Conservation (phyloP, 345 rosid species). For the Ailanthus altissimus region DNA sequence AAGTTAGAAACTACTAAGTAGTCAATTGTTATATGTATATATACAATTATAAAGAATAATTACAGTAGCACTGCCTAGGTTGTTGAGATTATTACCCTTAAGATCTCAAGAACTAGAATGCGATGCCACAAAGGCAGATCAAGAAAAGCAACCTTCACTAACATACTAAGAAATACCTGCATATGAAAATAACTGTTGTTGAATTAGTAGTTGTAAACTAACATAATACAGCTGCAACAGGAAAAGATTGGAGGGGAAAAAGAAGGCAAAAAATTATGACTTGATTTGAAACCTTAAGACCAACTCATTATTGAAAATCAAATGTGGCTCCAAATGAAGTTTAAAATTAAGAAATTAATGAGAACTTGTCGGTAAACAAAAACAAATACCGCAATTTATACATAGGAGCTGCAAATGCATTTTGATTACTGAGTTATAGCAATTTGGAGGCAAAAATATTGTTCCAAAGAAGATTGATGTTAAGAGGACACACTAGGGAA, state of each 20-base stretch:
- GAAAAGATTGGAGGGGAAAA: not conserved
- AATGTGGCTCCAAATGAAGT: slow-evolving; percentile 3
- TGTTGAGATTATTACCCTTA: slow-evolving; percentile 77
- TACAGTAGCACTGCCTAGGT: not conserved
- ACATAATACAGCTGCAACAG: not conserved
- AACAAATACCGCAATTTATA: not conserved
- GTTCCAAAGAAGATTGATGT: not conserved
- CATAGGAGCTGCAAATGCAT: not conserved
- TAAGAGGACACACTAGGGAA: not conserved
- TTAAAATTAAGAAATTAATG: not conserved
- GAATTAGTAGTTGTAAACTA: slow-evolving; percentile 14
- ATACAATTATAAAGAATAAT: slow-evolving; percentile 14
- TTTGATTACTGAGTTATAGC: not conserved
- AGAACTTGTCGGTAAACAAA: not conserved
- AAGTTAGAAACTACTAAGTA: not conserved
- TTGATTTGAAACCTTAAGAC: slow-evolving; percentile 2
- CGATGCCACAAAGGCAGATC: slow-evolving; percentile 99
- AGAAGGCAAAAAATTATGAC: not conserved
- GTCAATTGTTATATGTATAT: not conserved
- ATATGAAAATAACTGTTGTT: slow-evolving; percentile 13
- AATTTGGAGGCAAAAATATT: not conserved
- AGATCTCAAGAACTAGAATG: slow-evolving; percentile 97
- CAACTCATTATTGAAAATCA: slow-evolving; percentile 1
- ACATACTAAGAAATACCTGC: slow-evolving; percentile 98
- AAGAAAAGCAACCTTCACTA: slow-evolving; percentile 83